These are phyloP conservation scores for Coniochaeta pulveracea DNA, from an alignment of 2,329 filamentous ascomycete genomes.

Conservation along the genomic window DNA sequence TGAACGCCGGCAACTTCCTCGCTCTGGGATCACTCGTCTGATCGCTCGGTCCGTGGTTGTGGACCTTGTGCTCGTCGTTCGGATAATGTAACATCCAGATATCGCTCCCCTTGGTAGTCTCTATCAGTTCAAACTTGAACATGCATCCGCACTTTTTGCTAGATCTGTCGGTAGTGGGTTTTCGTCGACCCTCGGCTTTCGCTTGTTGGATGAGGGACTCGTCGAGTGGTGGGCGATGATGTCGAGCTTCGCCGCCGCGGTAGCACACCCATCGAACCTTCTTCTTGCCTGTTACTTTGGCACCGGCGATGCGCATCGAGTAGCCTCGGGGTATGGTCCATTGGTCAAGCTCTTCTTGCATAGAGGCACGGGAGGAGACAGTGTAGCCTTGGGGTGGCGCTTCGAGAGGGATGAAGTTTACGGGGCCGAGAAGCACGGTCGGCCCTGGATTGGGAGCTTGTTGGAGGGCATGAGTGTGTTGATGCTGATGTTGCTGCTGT, in stretches of 20 bases:
- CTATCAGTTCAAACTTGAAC: slow-evolving; percentile 24
- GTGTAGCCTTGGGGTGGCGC: slow-evolving; percentile 22
- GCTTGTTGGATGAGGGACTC: slow-evolving; percentile 13
- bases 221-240: slow-evolving; percentile 14
- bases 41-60: slow-evolving; percentile 24
- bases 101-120: slow-evolving; percentile 20
- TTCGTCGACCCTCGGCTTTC: slow-evolving; percentile 17
- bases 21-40: slow-evolving; percentile 22
- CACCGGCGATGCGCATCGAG: slow-evolving; percentile 26
- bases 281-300: slow-evolving; percentile 22
- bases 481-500: not conserved
- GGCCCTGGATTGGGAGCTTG: slow-evolving; percentile 2
- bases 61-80: slow-evolving; percentile 20
- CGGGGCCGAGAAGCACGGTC: slow-evolving; percentile 5
- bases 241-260: slow-evolving; percentile 23
- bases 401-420: slow-evolving; percentile 14
- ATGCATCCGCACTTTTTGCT: slow-evolving; percentile 25
- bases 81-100: slow-evolving; percentile 25
- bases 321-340: slow-evolving; percentile 24
- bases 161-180: slow-evolving; percentile 21
- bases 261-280: slow-evolving; percentile 26
- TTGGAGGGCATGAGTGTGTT: no score
- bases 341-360: slow-evolving; percentile 23
- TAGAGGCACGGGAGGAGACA: slow-evolving; percentile 19
- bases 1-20: slow-evolving; percentile 18